These are phyloP conservation scores for Candida endomychidarum DNA, from an alignment of 805 yeast species.

Conservation along the genomic window DNA sequence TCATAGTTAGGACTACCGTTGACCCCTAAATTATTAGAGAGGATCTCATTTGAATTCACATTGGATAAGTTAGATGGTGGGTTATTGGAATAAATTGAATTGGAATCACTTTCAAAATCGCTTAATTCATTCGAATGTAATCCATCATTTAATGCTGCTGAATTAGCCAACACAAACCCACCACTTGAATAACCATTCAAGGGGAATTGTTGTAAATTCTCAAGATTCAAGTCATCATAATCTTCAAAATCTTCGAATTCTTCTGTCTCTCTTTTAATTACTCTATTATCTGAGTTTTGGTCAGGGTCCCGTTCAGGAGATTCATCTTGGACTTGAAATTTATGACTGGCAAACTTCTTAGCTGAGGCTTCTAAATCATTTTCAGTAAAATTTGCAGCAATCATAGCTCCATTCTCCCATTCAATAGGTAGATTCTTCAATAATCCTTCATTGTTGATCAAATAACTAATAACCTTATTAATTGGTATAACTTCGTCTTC, in stretches of 20 bases:
- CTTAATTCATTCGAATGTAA: slow-evolving; percentile 16
- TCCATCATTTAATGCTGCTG: slow-evolving; percentile 17
- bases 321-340: slow-evolving; percentile 5
- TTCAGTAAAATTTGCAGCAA: slow-evolving; percentile 38
- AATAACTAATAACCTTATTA: slow-evolving; percentile 45
- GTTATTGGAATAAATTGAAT: slow-evolving; percentile 18
- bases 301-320: slow-evolving; percentile 2
- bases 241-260: slow-evolving; percentile 12
- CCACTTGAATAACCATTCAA: slow-evolving; percentile 20
- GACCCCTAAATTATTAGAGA: neutral
- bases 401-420: slow-evolving; percentile 45
- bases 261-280: neutral
- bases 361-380: slow-evolving; percentile 27
- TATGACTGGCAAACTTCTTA: slow-evolving; percentile 36
- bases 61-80: slow-evolving; percentile 5
- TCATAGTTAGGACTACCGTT: slow-evolving; percentile 1
- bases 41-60: slow-evolving; percentile 1
- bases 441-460: slow-evolving; percentile 41
- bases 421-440: slow-evolving; percentile 40
- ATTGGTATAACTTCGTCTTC: slow-evolving; percentile 35
- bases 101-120: slow-evolving; percentile 27
- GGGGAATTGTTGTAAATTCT: slow-evolving; percentile 18
- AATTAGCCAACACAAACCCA: slow-evolving; percentile 18
- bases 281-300: neutral
- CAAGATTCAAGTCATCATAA: slow-evolving; percentile 8